Percentiles rank a stretch among this genome's conserved stretches.
Conservation (phyloP, 2,329 filamentous ascomycete species). For the Aspergillus fischeri region DNA sequence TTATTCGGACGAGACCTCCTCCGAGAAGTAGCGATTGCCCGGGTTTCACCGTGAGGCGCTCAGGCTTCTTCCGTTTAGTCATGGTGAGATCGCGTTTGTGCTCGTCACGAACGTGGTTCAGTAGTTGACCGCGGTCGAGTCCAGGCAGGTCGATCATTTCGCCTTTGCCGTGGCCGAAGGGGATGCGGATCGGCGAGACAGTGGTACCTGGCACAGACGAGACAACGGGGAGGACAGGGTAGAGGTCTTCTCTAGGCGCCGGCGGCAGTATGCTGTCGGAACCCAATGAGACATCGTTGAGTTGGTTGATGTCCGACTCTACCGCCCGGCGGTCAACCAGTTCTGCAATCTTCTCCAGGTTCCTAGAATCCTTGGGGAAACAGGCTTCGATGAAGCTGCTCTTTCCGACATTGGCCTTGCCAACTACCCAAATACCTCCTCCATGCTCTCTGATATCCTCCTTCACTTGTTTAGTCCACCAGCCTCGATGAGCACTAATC, state of each 20-base stretch:
- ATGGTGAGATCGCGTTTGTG: conserved; percentile 69
- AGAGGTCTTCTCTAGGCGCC: conserved; percentile 66
- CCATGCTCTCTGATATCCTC: conserved; percentile 80
- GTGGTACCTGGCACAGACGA: conserved; percentile 89
- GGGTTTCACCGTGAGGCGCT: conserved; percentile 68
- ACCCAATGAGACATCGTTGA: conserved; percentile 18
- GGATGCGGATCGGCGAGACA: conserved; percentile 87
- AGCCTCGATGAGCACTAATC: conserved; percentile 78
- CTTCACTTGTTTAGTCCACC: conserved; percentile 87
- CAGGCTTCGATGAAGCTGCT: conserved; percentile 84
- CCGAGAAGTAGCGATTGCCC: conserved; percentile 79
- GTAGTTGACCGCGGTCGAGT: conserved; percentile 68
- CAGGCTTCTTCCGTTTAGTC: conserved; percentile 68
- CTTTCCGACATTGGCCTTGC: conserved; percentile 98
- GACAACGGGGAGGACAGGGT: conserved; percentile 79
- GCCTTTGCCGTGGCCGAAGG: conserved; percentile 79
- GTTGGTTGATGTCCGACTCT: conserved; percentile 13
- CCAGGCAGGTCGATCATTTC: conserved; percentile 93
- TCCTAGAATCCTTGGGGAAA: conserved; percentile 69
- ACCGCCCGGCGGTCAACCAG: conserved; percentile 27
- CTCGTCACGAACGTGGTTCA: conserved; percentile 64
- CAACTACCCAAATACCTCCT: conserved; percentile 90
- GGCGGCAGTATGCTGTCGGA: conserved; percentile 66
- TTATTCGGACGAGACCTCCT: conserved; percentile 83
- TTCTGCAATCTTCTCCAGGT: conserved; percentile 34